These are phyloP conservation scores for Colletotrichum kahawae DNA, from an alignment of 2,329 filamentous ascomycete genomes.

Conservation along the genomic window DNA sequence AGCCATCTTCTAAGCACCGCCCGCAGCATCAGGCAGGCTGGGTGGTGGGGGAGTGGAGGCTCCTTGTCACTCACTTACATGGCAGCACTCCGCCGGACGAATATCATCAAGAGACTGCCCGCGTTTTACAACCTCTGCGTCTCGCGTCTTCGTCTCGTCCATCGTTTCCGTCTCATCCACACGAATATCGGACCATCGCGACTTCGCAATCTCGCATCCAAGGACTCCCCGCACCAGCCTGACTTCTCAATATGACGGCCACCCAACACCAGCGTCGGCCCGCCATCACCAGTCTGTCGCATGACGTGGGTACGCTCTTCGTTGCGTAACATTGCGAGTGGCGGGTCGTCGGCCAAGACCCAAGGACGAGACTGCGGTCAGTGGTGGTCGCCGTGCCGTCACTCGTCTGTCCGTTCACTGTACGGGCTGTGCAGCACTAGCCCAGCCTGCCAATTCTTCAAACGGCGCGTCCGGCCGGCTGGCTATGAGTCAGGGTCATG, in stretches of 20 bases:
- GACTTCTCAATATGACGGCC: not conserved
- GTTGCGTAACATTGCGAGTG: slow-evolving; percentile 17
- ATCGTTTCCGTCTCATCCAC: not conserved
- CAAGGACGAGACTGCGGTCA: not conserved
- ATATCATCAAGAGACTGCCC: not conserved
- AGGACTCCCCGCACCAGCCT: not conserved
- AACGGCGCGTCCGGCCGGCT: slow-evolving; percentile 10
- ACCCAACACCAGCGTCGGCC: not conserved
- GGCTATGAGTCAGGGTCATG: slow-evolving; percentile 12
- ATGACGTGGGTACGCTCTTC: slow-evolving; percentile 16
- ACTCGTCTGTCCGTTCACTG: not conserved
- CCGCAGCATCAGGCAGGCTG: not conserved
- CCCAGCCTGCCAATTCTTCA: slow-evolving; percentile 7
- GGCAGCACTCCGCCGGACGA: not conserved
- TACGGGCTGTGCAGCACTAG: not conserved
- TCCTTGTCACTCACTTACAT: not conserved
- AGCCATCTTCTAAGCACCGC: not conserved
- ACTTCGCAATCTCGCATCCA: not conserved
- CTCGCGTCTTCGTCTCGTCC: not conserved
- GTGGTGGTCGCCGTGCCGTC: not conserved
- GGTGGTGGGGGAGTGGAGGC: not conserved
- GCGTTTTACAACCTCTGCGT: not conserved
- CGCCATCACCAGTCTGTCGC: not conserved
- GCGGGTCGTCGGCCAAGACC: not conserved
- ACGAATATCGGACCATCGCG: not conserved